Evolutionary conservation across 345 rosid genomes (phyloP).

Genomic region (Hirschfeldia incana): DNA sequence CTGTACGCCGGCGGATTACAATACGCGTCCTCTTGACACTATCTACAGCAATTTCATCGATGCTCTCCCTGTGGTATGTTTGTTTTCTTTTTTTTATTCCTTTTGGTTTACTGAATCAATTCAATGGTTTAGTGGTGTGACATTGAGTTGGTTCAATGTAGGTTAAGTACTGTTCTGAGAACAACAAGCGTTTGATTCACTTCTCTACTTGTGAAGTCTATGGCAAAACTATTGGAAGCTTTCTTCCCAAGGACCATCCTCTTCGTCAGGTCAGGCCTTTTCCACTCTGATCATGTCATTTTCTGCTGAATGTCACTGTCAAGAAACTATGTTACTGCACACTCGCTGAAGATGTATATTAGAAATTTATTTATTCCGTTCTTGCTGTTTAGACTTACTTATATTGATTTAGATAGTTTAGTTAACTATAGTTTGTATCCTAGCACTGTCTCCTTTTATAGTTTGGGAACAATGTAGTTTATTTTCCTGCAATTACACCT

Average conservation of each 20-base stretch:
- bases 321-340: not conserved
- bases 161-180: slow-evolving; percentile 99
- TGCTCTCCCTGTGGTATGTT: slow-evolving; percentile 95
- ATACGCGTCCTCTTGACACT: slow-evolving; percentile 97
- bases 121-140: not conserved
- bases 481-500: not conserved
- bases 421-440: not conserved
- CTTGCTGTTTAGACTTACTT: not conserved
- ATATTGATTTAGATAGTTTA: not conserved
- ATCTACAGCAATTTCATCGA: slow-evolving; percentile 99
- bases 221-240: slow-evolving; percentile 71
- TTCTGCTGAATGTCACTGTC: not conserved
- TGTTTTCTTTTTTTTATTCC: not conserved
- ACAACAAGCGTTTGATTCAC: slow-evolving; percentile 95
- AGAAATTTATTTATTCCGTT: not conserved
- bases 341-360: not conserved
- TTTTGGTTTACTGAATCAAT: too few species aligned
- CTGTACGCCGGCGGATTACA: slow-evolving; percentile 99
- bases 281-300: too few species aligned
- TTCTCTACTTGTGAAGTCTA: slow-evolving; percentile 99
- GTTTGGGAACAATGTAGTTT: not conserved
- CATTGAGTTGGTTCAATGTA: slow-evolving; percentile 38
- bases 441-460: slow-evolving; percentile 1
- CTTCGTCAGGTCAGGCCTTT: slow-evolving; percentile 59
- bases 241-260: slow-evolving; percentile 61